These are phyloP conservation scores for Cinnamomum micranthum DNA, from an alignment of 164 flowering plant genomes.

Conservation along the genomic window DNA sequence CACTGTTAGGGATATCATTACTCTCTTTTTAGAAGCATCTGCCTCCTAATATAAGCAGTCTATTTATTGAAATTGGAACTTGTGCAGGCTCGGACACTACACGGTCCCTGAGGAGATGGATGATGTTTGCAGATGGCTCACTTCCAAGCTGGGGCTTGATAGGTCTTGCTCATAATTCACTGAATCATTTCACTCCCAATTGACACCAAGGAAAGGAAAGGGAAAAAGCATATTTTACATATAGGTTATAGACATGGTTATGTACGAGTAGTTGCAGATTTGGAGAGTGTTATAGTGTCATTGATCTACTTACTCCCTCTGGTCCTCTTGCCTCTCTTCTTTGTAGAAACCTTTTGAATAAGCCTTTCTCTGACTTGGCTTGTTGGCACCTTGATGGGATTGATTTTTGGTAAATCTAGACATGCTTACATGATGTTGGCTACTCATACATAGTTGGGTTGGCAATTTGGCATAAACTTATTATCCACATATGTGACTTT, in stretches of 20 bases:
- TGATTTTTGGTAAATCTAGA: conserved; percentile 6
- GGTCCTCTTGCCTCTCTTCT: conserved; percentile 12
- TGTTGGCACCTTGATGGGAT: conserved; percentile 16
- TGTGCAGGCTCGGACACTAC: conserved; percentile 91
- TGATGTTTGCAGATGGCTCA: conserved; percentile 81
- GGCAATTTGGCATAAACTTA: not conserved
- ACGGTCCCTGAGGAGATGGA: conserved; percentile 90
- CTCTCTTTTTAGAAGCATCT: not conserved
- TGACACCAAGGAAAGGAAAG: too few species aligned
- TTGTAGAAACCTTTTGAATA: conserved; percentile 5
- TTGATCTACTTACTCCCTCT: conserved; percentile 15
- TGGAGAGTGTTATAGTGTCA: not conserved
- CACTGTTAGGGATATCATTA: not conserved
- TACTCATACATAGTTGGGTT: not conserved
- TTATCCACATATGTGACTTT: not conserved
- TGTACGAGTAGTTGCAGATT: not conserved
- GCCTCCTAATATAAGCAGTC: not conserved
- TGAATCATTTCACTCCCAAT: not conserved
- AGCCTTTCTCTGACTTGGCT: conserved; percentile 11
- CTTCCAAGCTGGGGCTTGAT: conserved; percentile 60
- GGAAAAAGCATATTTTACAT: not conserved
- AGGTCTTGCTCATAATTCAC: conserved; percentile 30
- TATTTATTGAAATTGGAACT: not conserved
- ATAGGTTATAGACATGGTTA: not conserved
- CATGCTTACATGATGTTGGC: conserved; percentile 1